phyloP scores from a whole-genome alignment of 352 stramenopile genomes.

The Phytopythium litorale region DNA sequence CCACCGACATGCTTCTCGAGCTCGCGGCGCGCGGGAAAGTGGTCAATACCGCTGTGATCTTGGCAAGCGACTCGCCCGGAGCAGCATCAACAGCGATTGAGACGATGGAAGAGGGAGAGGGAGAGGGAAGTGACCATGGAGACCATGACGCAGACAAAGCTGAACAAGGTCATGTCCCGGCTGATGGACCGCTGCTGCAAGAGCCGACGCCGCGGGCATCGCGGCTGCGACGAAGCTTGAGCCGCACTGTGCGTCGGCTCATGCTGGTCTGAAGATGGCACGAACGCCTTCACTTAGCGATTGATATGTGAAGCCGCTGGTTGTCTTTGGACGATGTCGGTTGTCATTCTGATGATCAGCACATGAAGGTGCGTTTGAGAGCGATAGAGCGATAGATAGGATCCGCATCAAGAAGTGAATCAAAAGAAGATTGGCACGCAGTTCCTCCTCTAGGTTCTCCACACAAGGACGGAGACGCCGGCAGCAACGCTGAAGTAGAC shows the following conservation, averaged over 20 bases:
- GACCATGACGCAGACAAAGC: background rate
- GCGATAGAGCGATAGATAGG: background rate
- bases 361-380: background rate
- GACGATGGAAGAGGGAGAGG: slow-evolving; percentile 9
- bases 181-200: background rate
- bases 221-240: slow-evolving; percentile 24
- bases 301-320: background rate
- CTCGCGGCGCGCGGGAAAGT: slow-evolving; percentile 58
- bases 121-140: background rate
- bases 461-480: slow-evolving; percentile 91
- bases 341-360: too few relatives aligned
- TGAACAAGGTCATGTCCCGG: background rate
- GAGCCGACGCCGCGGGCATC: slow-evolving; percentile 5
- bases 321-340: background rate
- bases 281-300: background rate
- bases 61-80: background rate
- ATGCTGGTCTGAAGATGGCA: slow-evolving; percentile 28
- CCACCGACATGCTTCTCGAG: slow-evolving; percentile 66
- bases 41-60: slow-evolving; percentile 42
- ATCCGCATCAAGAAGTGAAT: background rate
- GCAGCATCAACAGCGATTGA: slow-evolving; percentile 12
- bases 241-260: slow-evolving; percentile 40
- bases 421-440: background rate
- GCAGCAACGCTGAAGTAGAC: slow-evolving; percentile 93
- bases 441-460: slow-evolving; percentile 57